phyloP scores from a whole-genome alignment of 805 yeast genomes.

The Ogataea pini region DNA sequence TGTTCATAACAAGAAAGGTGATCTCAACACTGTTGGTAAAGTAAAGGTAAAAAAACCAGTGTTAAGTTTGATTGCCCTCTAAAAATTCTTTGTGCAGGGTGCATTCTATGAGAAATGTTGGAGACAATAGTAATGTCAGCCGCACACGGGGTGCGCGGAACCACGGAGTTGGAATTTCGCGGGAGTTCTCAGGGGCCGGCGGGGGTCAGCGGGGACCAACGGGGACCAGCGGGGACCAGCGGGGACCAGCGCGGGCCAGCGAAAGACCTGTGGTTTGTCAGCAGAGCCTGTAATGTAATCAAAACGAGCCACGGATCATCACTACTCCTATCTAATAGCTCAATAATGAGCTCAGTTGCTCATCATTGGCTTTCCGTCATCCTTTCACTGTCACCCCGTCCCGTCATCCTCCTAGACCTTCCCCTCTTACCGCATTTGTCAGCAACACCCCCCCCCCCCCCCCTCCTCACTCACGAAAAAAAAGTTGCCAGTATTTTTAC shows the following conservation, averaged over 20 bases:
- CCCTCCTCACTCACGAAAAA: too few species aligned
- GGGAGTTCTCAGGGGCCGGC: neutral
- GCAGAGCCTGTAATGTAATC: too few species aligned
- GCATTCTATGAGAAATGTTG: neutral
- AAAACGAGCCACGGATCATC: too few species aligned
- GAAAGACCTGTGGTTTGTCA: too few species aligned
- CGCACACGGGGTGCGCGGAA: slow-evolving; percentile 6
- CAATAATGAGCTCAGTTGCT: too few species aligned
- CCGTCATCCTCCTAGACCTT: neutral
- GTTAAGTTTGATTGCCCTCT: neutral
- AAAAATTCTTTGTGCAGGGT: neutral
- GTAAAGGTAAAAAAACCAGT: neutral
- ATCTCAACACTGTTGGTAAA: too few species aligned
- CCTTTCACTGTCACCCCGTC: too few species aligned
- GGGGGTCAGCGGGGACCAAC: too few species aligned
- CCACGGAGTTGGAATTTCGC: neutral
- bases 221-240: neutral
- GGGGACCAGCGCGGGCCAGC: too few species aligned
- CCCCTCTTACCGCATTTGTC: neutral
- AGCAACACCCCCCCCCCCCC: neutral
- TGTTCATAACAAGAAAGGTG: neutral
- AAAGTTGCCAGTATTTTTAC: too few species aligned
- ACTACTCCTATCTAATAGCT: too few species aligned
- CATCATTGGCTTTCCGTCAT: too few species aligned
- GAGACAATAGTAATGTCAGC: neutral